Percentiles rank a stretch among this genome's conserved stretches.
phyloP scores from a whole-genome alignment of 441 rosid genomes.

The Croton laevigatus region DNA sequence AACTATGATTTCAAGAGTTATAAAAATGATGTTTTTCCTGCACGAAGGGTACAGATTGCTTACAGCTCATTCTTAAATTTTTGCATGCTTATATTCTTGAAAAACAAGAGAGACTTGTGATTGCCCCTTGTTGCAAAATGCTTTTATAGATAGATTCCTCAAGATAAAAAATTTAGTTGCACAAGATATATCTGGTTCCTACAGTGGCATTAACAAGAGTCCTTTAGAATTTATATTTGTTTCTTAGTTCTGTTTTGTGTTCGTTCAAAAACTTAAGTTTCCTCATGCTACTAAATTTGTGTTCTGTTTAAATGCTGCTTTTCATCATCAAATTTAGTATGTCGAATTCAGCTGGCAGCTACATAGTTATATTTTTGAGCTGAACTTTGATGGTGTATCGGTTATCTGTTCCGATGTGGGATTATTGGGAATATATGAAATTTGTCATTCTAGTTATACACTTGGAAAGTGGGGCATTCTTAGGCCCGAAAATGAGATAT shows the following conservation, averaged over 20 bases:
- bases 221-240: not conserved
- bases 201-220: not conserved
- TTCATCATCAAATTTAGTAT: not conserved
- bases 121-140: not conserved
- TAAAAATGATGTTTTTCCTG: slow-evolving; percentile 66
- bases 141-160: slow-evolving; percentile 5
- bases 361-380: not conserved
- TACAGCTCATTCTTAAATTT: slow-evolving; percentile 14
- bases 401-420: not conserved
- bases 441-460: not conserved
- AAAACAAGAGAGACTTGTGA: not conserved
- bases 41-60: slow-evolving; percentile 70
- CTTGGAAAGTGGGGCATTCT: not conserved
- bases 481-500: no score
- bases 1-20: slow-evolving; percentile 93
- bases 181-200: not conserved
- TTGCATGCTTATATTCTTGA: not conserved
- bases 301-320: not conserved
- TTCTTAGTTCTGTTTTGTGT: not conserved
- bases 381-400: not conserved
- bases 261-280: not conserved
- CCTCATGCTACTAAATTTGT: not conserved
- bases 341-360: not conserved
- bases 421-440: not conserved
- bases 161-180: not conserved